These are phyloP conservation scores for Macadamia tetraphylla DNA, from an alignment of 164 flowering plant genomes.

Conservation along the genomic window DNA sequence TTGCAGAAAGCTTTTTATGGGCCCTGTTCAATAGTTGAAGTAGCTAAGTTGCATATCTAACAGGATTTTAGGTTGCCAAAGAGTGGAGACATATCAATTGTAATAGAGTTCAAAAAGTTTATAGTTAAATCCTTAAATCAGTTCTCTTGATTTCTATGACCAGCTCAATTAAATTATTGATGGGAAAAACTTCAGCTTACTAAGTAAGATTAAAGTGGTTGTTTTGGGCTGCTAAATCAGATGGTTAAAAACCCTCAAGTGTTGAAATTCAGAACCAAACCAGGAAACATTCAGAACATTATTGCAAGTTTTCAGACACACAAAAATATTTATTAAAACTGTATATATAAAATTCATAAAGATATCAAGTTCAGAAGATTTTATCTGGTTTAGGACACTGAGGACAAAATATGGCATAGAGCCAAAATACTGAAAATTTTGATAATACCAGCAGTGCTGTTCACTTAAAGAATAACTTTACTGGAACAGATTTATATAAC, in stretches of 20 bases:
- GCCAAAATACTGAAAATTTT: no score
- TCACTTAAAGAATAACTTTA: no score
- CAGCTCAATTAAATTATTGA: background rate
- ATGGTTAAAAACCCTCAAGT: background rate
- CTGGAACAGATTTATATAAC: no score
- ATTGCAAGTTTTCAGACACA: no score
- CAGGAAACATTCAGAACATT: no score
- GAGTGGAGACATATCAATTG: background rate
- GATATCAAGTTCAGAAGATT: background rate
- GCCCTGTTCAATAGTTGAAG: slow-evolving; percentile 46
- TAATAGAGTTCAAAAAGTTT: no score
- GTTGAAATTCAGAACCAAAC: background rate
- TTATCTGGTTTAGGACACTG: no score
- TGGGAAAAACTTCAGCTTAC: background rate
- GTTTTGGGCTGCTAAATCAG: background rate
- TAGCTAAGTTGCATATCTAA: slow-evolving; percentile 1
- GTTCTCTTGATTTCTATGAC: no score
- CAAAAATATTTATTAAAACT: background rate
- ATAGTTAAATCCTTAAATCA: no score
- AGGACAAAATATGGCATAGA: no score
- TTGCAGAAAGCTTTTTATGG: slow-evolving; percentile 45
- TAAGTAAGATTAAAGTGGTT: background rate
- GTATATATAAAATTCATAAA: background rate
- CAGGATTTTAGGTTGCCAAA: background rate
- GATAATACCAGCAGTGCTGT: no score